Evolutionary conservation across 2,329 filamentous ascomycete genomes (phyloP), one percentile per base, ranked within the genome.

Genomic region (Tolypocladium capitatum): DNA sequence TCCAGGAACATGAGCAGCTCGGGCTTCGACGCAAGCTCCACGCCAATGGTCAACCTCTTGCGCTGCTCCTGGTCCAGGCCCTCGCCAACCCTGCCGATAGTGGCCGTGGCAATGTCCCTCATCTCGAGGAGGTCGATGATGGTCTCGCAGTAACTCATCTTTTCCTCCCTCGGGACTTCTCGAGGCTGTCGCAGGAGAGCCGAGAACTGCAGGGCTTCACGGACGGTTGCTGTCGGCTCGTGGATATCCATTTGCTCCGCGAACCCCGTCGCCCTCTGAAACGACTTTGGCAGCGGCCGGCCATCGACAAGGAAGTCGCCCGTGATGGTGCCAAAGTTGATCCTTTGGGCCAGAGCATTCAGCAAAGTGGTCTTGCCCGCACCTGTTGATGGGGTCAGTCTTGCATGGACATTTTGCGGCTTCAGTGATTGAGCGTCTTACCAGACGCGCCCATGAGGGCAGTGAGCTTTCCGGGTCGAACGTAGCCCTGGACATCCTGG

Each of bases 261-360:
- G 48, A 71, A 91, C 27, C 86, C 86, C 0, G 84, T 89, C 56
- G 86, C 86, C 42, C 86, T 77, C 60, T 90, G 86, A 69, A 91
- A 91, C 0, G 82, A 85, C 38, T 74, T 77, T 47, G 87, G 84
- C 14, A 84, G 76, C 43, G 78, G 79, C 21, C 75, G 74, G 2
- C 85, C 85, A 55, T 90, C 84, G 8, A 90, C 83, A n/a, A 88
- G 68, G 70, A 91, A 87, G 46, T 88, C 80, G 45, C 87, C 87
- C 1, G 74, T 76, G 11, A 91, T 78, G 20, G 84, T 80, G 57
- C 87, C 87, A 71, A 86, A 84, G 1, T 78, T 88, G 35, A 84
- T 79, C 56, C 86, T 82, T 45, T 81, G 83, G 30, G 85, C 84
- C 20, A 91, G 72, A 2, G 83, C 81, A 61, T 87, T 82, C 38